Evolutionary conservation across 2,329 filamentous ascomycete species (phyloP), one percentile per base, ranked within the genome.

Genomic region (Pyrenophora graminea): DNA sequence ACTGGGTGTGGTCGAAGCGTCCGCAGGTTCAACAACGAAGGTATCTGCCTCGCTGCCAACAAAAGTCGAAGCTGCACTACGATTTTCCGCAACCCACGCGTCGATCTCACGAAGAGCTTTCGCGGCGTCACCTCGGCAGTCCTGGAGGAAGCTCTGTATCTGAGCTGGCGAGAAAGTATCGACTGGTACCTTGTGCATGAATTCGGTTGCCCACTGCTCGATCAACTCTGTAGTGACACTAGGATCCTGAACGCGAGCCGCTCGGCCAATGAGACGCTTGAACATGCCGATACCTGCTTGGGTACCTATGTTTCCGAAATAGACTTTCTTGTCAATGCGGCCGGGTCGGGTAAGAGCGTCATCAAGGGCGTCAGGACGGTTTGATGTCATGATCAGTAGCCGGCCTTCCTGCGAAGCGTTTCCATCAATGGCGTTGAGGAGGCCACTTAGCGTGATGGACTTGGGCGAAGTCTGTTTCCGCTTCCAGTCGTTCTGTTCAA

Each of bases 351-450:
- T 85, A 4, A 94, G 80, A 0, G 88, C 89, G 32, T 85, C 80
- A 65, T 92, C 89, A 0, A 93, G 81, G 8, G 82, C 78, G 58
- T 92, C 85, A 2, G 87, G 86, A 51, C 85, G 82, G 72, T 93
- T 93, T 21, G 88, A 91, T 0, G 89, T 92, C 86, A 92, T 90
- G 73, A 93, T 85, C 18, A 93, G 80, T 12, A 93, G 82, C 36
- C 89, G 83, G 31, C 89, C 89, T 73, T 92, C 89, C 63, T 90
- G 87, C 4, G 85, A 88, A 3, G 86, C 87, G 3, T 91, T 88
- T 42, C 90, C 88, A 64, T 95, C 90, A 25, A 94, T 90, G 47
- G 88, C 88, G 69, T 94, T 94, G 39, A 95, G 80, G 1, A 94
- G 80, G 40, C 49, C 6, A 86, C 89, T 1, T 85, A 90, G 12